phyloP scores from a whole-genome alignment of 2,329 filamentous ascomycete species.

The Aspergillus glaucus region DNA sequence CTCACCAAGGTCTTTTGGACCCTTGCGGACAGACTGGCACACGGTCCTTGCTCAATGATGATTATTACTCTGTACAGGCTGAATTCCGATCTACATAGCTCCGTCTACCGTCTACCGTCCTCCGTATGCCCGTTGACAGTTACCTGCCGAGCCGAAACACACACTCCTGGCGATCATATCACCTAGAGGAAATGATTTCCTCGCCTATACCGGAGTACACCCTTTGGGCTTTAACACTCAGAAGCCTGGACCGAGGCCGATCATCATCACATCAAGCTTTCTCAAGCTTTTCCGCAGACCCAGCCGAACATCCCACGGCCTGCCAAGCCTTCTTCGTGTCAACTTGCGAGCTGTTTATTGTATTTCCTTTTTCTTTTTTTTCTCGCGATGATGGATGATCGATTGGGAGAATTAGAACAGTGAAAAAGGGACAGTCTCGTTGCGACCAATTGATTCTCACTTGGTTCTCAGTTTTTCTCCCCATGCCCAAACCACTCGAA shows the following conservation, averaged over 20 bases:
- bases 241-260: not conserved
- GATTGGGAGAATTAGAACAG: not conserved
- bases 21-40: not conserved
- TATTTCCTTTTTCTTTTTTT: not conserved
- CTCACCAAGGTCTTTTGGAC: not conserved
- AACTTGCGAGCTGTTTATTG: not conserved
- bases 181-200: slow-evolving; percentile 4
- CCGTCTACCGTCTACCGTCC: not conserved
- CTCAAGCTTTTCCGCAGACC: slow-evolving; percentile 1
- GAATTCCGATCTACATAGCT: not conserved
- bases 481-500: not conserved
- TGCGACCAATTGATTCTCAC: not conserved
- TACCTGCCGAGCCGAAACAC: not conserved
- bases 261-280: slow-evolving; percentile 3
- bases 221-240: not conserved
- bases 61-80: not conserved
- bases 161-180: slow-evolving; percentile 2
- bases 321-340: not conserved
- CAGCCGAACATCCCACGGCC: not conserved
- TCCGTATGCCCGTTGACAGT: not conserved
- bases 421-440: slow-evolving; percentile 1
- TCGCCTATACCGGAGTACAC: not conserved
- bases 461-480: not conserved
- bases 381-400: not conserved
- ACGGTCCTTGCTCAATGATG: not conserved